These are phyloP conservation scores for Phytopythium vexans DNA, from an alignment of 352 stramenopile species.

Conservation along the genomic window DNA sequence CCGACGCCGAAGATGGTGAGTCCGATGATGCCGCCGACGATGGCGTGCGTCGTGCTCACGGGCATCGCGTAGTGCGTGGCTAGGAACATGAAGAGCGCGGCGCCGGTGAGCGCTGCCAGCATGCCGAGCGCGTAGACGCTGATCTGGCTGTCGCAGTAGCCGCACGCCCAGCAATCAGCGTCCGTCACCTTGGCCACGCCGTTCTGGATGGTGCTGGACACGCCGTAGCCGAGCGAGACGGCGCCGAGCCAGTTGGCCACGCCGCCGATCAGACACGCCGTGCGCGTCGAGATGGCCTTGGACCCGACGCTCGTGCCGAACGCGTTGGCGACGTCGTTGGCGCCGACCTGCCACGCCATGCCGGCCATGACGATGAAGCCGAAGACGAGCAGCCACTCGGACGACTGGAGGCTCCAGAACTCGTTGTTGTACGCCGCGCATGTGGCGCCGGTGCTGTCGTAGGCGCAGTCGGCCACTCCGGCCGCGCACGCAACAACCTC, in stretches of 20 bases:
- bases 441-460: conserved; percentile 1
- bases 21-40: conserved; percentile 65
- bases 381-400: conserved; percentile 21
- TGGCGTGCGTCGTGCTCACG: conserved; percentile 74
- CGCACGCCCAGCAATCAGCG: conserved; percentile 22
- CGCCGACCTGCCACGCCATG: conserved; percentile 49
- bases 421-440: conserved; percentile 21
- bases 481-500: conserved; percentile 9
- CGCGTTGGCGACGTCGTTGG: conserved; percentile 87
- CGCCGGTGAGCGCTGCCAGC: conserved; percentile 47
- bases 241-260: conserved; percentile 85
- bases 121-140: conserved; percentile 69
- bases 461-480: conserved; percentile 14
- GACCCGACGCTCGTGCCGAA: conserved; percentile 81
- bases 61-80: conserved; percentile 58
- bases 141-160: conserved; percentile 43
- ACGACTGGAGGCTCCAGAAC: conserved; percentile 17
- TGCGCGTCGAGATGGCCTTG: conserved; percentile 60
- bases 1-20: conserved; percentile 54
- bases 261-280: conserved; percentile 58
- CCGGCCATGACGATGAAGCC: conserved; percentile 17
- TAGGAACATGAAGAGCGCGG: conserved; percentile 44
- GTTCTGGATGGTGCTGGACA: conserved; percentile 74
- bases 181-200: conserved; percentile 24
- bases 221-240: conserved; percentile 67